Evolutionary conservation across 2,329 filamentous ascomycete species (phyloP).

Genomic region (Verruconis gallopava): DNA sequence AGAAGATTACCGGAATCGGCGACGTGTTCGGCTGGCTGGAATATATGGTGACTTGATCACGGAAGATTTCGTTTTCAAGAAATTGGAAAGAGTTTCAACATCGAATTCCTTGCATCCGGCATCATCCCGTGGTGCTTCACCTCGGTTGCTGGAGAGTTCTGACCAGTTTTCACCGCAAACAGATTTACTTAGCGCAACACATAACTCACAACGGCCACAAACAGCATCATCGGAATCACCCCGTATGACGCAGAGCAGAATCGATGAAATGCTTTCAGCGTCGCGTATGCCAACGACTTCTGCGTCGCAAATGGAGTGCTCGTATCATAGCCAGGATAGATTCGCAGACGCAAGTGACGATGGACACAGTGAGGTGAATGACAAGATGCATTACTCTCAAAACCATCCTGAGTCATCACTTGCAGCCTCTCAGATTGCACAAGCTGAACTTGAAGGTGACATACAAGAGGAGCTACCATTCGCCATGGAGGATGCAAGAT

Average conservation of each 20-base stretch:
- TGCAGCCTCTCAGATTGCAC: not conserved
- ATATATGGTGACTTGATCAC: slow-evolving; percentile 4
- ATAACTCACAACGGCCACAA: not conserved
- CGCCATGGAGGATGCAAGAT: not conserved
- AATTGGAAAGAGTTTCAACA: not conserved
- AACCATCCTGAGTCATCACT: not conserved
- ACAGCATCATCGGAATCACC: not conserved
- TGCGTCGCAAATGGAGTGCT: not conserved
- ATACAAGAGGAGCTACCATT: not conserved
- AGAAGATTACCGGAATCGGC: slow-evolving; percentile 4
- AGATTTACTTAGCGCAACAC: not conserved
- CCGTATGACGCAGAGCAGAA: not conserved
- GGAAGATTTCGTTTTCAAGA: slow-evolving; percentile 7
- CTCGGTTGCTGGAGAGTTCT: not conserved
- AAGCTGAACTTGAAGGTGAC: not conserved
- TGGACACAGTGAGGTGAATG: slow-evolving; percentile 14
- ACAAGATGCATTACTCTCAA: not conserved
- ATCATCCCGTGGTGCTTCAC: not conserved
- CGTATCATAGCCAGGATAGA: slow-evolving; percentile 24
- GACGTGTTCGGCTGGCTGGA: not conserved
- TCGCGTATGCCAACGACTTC: not conserved
- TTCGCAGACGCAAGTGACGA: slow-evolving; percentile 30
- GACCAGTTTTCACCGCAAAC: not conserved
- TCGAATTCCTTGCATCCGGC: not conserved
- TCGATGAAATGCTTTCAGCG: not conserved